These are phyloP conservation scores for Yarrowia porcina DNA, from an alignment of 805 yeast genomes.

Conservation along the genomic window DNA sequence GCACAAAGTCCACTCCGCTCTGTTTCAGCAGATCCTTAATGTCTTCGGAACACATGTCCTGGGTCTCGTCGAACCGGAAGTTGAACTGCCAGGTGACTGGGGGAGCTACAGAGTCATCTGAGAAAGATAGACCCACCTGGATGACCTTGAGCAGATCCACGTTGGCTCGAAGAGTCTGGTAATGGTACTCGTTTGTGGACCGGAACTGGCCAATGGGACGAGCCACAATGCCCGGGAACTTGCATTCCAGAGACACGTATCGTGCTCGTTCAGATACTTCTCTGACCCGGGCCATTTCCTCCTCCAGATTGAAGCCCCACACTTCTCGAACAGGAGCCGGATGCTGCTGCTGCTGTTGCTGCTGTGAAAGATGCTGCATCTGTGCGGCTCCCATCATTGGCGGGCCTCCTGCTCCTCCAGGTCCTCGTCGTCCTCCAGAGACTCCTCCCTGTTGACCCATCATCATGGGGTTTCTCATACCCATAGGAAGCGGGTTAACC, in stretches of 20 bases:
- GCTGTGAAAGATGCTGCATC: constrained; percentile 22
- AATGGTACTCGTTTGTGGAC: constrained; percentile 87
- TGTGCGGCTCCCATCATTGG: constrained; percentile 15
- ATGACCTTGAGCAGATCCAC: constrained; percentile 82
- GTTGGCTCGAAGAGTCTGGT: constrained; percentile 89
- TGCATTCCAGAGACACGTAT: constrained; percentile 64
- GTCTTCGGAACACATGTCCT: constrained; percentile 83
- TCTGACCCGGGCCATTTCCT: constrained; percentile 42
- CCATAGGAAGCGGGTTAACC: constrained; percentile 21
- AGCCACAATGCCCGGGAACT: constrained; percentile 93
- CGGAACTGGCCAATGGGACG: constrained; percentile 93
- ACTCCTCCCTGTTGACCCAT: constrained; percentile 17
- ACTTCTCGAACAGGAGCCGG: constrained; percentile 32
- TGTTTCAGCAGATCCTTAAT: constrained; percentile 74
- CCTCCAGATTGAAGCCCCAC: constrained; percentile 44
- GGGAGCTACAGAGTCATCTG: constrained; percentile 58
- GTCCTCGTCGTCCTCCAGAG: constrained; percentile 19
- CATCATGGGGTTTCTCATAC: constrained; percentile 23
- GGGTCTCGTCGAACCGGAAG: constrained; percentile 69
- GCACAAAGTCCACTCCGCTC: constrained; percentile 76
- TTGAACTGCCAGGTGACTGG: constrained; percentile 91
- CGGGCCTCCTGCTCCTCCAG: constrained; percentile 15
- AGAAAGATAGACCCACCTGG: constrained; percentile 76
- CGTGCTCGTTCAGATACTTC: constrained; percentile 41
- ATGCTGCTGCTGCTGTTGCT: constrained; percentile 19